These are phyloP conservation scores for Dactylis glomerata DNA, from an alignment of 176 grass and related monocot genomes.

Conservation along the genomic window DNA sequence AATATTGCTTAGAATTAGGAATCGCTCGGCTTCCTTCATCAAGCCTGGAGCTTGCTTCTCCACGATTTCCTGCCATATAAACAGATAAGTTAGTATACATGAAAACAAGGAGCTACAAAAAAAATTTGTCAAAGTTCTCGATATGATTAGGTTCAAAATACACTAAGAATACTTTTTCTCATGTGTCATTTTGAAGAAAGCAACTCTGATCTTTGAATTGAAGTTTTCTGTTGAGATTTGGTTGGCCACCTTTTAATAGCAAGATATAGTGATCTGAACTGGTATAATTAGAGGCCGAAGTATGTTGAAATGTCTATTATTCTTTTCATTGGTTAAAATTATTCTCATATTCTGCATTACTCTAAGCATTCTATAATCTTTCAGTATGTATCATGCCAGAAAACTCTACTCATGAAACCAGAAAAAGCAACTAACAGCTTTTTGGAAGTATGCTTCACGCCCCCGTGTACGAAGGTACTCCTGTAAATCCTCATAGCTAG, in stretches of 20 bases:
- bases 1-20: conserved; percentile 95
- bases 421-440: conserved; percentile 58
- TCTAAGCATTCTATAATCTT: not conserved
- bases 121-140: not conserved
- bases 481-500: conserved; percentile 66
- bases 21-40: conserved; percentile 95
- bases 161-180: not conserved
- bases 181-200: conserved; percentile 9
- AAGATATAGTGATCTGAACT: conserved; percentile 9
- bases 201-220: not conserved
- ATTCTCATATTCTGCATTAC: not conserved
- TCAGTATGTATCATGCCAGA: not conserved
- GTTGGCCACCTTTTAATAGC: not conserved
- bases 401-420: not conserved
- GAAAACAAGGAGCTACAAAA: not conserved
- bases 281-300: not conserved
- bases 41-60: conserved; percentile 89
- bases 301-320: not conserved
- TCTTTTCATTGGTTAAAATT: not conserved
- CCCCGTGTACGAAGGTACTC: conserved; percentile 78
- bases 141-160: conserved; percentile 1
- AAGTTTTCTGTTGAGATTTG: not conserved
- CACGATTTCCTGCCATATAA: conserved; percentile 67
- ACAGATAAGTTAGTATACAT: conserved; percentile 3
- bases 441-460: conserved; percentile 92